Base-by-base conservation (phyloP, 2,329 filamentous ascomycete genomes). In the Claviceps arundinis region DNA sequence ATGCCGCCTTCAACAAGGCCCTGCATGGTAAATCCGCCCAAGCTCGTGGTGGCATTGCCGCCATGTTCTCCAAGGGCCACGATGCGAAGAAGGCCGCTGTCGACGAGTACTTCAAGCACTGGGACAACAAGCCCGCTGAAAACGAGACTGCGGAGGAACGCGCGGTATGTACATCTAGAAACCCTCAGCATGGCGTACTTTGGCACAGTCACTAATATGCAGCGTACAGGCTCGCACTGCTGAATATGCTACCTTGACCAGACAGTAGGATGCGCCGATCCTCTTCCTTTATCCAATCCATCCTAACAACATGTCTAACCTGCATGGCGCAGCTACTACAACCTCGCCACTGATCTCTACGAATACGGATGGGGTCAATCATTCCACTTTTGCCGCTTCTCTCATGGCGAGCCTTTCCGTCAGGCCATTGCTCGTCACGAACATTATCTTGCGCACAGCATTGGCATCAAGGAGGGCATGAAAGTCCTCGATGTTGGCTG, bases 341-440 rank as follows among this genome's bases (percentile, higher is more conserved):
- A 96, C 72, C 81, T 95, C 48, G 89, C 88, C n/a, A 96, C 90
- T 60, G 90, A 95, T 65, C 71, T 95, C 49, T 95, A 95, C 76
- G 93, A 97, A 75, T 93, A 95, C 62, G 93, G 90, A 62, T 98
- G 93, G 90, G 88, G 88, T 56, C 84, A 89, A 64, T 91, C 85
- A 48, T 98, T 98, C 79, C 91, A 98, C 73, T 97, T 98, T 78
- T 95, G 88, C 73, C 89, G 91, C 57, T 96, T 91, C 71, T 86
- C 88, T 52, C 74, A 83, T 60, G 85, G 86, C 65, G 93, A 98
- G 73, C 75, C 82, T 50, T 97, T 97, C 74, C 75, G 81, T 69
- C 87, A 94, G 71, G 90, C 90, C 56, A 91, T 97, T 70, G 88
- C 90, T 59, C 86, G 93, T 54, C 93, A 98, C 66, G 93, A 98